Evolutionary conservation across 805 yeast species (phyloP).

Genomic region (Zygosaccharomyces bailii): DNA sequence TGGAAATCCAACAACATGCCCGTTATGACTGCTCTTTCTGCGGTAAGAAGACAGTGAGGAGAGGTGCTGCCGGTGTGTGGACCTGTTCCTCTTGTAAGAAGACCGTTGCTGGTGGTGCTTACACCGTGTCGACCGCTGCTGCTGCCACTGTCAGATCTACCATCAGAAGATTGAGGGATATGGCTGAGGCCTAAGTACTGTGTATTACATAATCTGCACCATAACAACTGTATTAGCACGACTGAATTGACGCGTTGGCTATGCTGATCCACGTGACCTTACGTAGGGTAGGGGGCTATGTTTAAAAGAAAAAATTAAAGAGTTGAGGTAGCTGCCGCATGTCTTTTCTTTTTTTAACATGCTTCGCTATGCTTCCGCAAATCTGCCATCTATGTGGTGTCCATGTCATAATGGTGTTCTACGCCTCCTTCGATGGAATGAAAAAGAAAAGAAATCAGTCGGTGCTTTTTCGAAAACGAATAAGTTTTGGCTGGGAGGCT

Average conservation of each 20-base stretch:
- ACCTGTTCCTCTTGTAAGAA: constrained; percentile 89
- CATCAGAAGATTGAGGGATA: constrained; percentile 99
- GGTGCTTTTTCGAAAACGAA: not conserved
- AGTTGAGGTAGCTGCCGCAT: not conserved
- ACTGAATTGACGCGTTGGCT: not conserved
- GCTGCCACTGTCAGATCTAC: constrained; percentile 99
- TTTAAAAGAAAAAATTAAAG: no score
- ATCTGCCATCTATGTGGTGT: not conserved
- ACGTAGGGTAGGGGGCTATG: not conserved
- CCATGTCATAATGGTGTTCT: not conserved
- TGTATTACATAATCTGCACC: constrained; percentile 7
- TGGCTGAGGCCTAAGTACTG: constrained; percentile 90
- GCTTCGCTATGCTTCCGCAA: not conserved
- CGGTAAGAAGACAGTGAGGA: constrained; percentile 97
- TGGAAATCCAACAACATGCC: constrained; percentile 98
- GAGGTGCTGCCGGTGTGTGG: constrained; percentile 99
- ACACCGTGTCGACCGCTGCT: constrained; percentile 98
- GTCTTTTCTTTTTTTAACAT: no score
- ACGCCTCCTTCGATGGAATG: not conserved
- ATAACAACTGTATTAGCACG: constrained; percentile 7
- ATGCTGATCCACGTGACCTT: not conserved
- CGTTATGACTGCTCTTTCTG: constrained; percentile 99
- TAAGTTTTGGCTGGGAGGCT: not conserved
- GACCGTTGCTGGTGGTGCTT: constrained; percentile 99
- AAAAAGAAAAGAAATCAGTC: not conserved